These are phyloP conservation scores for Spathaspora hagerdaliae DNA, from an alignment of 805 yeast genomes.

Conservation along the genomic window DNA sequence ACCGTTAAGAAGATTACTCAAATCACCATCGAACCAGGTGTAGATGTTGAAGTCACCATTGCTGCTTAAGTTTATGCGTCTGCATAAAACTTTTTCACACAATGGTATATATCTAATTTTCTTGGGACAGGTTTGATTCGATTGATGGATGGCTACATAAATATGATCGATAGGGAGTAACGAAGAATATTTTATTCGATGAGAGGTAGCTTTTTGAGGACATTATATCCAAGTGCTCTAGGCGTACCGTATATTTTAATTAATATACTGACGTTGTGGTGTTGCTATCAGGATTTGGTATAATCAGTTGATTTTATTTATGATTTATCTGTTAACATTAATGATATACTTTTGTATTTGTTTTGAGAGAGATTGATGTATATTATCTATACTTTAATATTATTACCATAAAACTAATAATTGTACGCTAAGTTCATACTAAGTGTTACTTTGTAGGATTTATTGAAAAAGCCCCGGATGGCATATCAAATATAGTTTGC, in stretches of 20 bases:
- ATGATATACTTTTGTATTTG: neutral
- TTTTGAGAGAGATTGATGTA: neutral
- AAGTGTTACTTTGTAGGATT: too few relatives aligned
- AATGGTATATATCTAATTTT: too few relatives aligned
- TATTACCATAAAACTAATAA: too few relatives aligned
- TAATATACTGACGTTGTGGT: constrained; percentile 52
- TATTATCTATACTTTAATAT: too few relatives aligned
- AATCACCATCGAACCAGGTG: constrained; percentile 99
- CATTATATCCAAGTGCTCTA: constrained; percentile 47
- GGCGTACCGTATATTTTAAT: constrained; percentile 53
- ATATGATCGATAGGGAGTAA: too few relatives aligned
- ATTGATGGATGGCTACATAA: too few relatives aligned
- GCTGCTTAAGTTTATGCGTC: constrained; percentile 55
- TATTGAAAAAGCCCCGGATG: too few relatives aligned
- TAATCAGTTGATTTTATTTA: constrained; percentile 3
- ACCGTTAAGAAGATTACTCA: constrained; percentile 94
- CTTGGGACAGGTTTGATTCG: too few relatives aligned
- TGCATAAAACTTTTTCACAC: too few relatives aligned
- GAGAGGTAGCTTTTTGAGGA: constrained; percentile 8
- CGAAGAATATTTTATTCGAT: neutral
- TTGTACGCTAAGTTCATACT: too few relatives aligned
- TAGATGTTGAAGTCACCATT: constrained; percentile 91
- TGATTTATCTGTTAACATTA: neutral
- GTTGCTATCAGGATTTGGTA: constrained; percentile 52
- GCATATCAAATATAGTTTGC: too few relatives aligned